These are phyloP conservation scores for Rhodotorula sp. DNA, from an alignment of 1,284 basidiomycete species.

Conservation along the genomic window DNA sequence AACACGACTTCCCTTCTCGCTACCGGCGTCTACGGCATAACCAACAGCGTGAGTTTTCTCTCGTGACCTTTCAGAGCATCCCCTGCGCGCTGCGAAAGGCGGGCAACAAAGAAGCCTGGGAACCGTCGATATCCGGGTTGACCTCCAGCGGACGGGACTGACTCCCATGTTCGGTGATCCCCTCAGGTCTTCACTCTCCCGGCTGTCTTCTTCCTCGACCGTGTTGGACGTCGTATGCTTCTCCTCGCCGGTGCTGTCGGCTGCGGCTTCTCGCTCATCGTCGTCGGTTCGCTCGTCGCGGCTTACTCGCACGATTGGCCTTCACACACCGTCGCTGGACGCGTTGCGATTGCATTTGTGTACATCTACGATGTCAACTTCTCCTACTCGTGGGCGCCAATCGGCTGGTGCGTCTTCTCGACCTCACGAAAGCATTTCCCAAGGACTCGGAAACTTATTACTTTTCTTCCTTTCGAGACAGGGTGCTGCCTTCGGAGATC, in stretches of 20 bases:
- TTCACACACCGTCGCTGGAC: background rate
- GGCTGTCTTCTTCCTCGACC: slow-evolving; percentile 42
- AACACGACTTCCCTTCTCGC: slow-evolving; percentile 33
- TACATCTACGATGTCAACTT: slow-evolving; percentile 6
- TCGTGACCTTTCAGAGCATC: too few relatives aligned
- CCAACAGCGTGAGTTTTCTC: slow-evolving; percentile 4
- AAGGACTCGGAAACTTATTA: too few relatives aligned
- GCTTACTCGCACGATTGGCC: background rate
- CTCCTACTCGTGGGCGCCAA: slow-evolving; percentile 5
- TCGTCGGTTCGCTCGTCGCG: background rate
- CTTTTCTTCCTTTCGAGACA: too few relatives aligned
- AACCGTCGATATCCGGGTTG: too few relatives aligned
- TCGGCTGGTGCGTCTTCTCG: slow-evolving; percentile 29
- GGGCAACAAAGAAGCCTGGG: too few relatives aligned
- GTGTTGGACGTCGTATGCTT: slow-evolving; percentile 31
- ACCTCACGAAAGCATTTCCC: too few relatives aligned
- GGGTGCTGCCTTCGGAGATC: slow-evolving; percentile 29
- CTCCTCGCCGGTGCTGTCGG: slow-evolving; percentile 40
- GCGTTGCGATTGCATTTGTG: background rate
- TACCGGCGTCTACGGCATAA: slow-evolving; percentile 23
- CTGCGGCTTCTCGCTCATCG: slow-evolving; percentile 1
- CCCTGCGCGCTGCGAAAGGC: too few relatives aligned
- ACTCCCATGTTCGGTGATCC: too few relatives aligned
- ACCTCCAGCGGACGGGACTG: too few relatives aligned
- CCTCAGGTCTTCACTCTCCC: slow-evolving; percentile 34